Evolutionary conservation across 352 stramenopile genomes (phyloP), one percentile per base, ranked within the genome.

Genomic region (Globisporangium emineosum): DNA sequence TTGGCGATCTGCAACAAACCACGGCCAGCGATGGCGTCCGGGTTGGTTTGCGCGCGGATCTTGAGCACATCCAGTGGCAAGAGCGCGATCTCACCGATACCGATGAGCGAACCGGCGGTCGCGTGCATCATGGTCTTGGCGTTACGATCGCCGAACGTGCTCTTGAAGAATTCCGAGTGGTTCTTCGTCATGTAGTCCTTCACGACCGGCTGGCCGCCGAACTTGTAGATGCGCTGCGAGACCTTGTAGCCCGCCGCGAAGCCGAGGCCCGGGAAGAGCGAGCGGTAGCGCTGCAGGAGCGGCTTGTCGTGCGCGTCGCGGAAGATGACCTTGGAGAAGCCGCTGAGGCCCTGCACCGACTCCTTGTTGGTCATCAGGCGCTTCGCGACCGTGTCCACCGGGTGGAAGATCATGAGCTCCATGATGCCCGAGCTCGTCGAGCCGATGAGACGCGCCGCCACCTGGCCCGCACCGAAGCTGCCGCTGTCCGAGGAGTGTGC

Each of bases 141-240:
- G 65, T 96, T 96, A 55, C 91, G 90, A 56, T 98, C 86, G 33
- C 93, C 94, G 65, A 98, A 98, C 23, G 79, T 71, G 52, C 81
- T 71, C 68, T 96, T 80, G 76, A 98, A 98, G 53, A 82, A 83
- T n/a, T 86, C 67, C 19, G 82, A 77, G 77, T 98, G 88, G 70
- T 93, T 78, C 67, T 83, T 93, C 21, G 76, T 93, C 78, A 98
- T 96, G 71, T 90, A 95, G 71, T 98, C 94, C 64, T 94, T 90
- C 52, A 98, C 91, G 51, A 98, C 86, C 15, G 91, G 92, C 79
- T 98, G 95, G 32, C 95, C 95, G 60, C 94, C 94, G 74, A 98
- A 98, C 77, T 98, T 98, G 83, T 98, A 98, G 59, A 98, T 95
- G 58, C 95, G 90, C 78, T 98, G 94, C 51, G 96, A 92, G 69